These are phyloP conservation scores for Microsporum ferrugineum DNA, from an alignment of 2,329 filamentous ascomycete genomes.

Conservation along the genomic window DNA sequence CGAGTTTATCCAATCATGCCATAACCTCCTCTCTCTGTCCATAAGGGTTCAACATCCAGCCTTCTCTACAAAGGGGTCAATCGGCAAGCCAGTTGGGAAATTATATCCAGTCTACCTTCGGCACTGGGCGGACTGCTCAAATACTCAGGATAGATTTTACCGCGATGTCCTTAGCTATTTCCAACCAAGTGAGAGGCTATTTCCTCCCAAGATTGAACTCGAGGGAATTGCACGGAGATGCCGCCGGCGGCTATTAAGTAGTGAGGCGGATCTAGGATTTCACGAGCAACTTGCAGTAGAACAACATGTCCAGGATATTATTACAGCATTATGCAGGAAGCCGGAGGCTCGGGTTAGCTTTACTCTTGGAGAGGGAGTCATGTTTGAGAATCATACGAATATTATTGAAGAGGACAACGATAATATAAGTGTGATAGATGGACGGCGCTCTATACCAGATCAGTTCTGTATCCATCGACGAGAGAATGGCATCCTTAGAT, in stretches of 20 bases:
- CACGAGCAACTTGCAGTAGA: conserved; percentile 19
- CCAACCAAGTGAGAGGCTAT: not conserved
- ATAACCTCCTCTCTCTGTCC: not conserved
- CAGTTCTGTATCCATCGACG: conserved; percentile 15
- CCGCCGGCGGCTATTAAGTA: conserved; percentile 12
- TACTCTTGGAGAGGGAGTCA: conserved; percentile 13
- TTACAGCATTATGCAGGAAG: conserved; percentile 16
- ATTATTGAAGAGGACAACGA: conserved; percentile 13
- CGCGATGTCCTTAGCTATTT: not conserved
- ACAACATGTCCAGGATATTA: conserved; percentile 17
- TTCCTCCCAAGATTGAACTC: not conserved
- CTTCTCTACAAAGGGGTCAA: not conserved
- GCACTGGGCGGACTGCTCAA: not conserved
- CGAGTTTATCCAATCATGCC: conserved; percentile 1
- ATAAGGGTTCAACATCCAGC: not conserved
- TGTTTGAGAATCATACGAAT: conserved; percentile 12
- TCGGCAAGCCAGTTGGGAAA: not conserved
- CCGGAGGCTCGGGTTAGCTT: not conserved
- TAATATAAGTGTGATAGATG: not conserved
- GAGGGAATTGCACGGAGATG: not conserved
- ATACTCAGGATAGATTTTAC: not conserved
- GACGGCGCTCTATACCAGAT: conserved; percentile 12
- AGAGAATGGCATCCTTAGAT: not conserved
- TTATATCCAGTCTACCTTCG: not conserved
- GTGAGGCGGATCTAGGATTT: conserved; percentile 16